Conservation (phyloP, 805 yeast species). For the Wickerhamiella australiensis region DNA sequence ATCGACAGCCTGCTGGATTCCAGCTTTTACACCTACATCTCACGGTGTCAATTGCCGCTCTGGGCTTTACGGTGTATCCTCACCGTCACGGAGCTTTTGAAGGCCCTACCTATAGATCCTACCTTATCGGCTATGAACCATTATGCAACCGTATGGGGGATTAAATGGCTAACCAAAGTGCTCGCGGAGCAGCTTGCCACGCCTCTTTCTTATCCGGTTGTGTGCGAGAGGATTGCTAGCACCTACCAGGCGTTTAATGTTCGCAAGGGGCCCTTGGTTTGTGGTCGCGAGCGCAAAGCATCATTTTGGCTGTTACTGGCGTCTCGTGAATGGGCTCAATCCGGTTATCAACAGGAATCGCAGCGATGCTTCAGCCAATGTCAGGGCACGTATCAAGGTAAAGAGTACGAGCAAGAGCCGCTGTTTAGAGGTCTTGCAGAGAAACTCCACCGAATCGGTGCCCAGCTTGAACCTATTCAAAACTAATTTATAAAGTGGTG, state of each 20-base stretch:
- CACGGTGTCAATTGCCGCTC: slow-evolving; percentile 55
- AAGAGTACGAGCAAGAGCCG: neutral
- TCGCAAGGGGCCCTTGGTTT: slow-evolving; percentile 7
- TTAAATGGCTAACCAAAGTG: slow-evolving; percentile 36
- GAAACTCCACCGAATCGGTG: too few relatives aligned
- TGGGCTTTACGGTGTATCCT: slow-evolving; percentile 60
- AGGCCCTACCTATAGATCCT: neutral
- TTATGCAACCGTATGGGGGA: slow-evolving; percentile 35
- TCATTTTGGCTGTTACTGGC: slow-evolving; percentile 68
- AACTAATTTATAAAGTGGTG: too few relatives aligned
- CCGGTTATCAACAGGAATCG: slow-evolving; percentile 24
- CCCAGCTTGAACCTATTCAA: too few relatives aligned
- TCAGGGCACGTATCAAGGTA: neutral
- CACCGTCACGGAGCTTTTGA: slow-evolving; percentile 59
- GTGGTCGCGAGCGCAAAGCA: slow-evolving; percentile 42
- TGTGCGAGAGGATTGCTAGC: slow-evolving; percentile 43
- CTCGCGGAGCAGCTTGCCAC: slow-evolving; percentile 31
- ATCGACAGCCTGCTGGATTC: slow-evolving; percentile 57
- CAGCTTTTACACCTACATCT: slow-evolving; percentile 58
- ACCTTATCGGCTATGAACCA: neutral
- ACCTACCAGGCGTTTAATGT: slow-evolving; percentile 34
- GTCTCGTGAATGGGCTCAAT: slow-evolving; percentile 52
- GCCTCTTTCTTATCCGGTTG: slow-evolving; percentile 36
- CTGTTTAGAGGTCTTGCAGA: slow-evolving; percentile 13
- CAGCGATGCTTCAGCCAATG: slow-evolving; percentile 20